Base-by-base conservation (phyloP, 768 basidiomycete genomes). In the Leccinellum luteum region DNA sequence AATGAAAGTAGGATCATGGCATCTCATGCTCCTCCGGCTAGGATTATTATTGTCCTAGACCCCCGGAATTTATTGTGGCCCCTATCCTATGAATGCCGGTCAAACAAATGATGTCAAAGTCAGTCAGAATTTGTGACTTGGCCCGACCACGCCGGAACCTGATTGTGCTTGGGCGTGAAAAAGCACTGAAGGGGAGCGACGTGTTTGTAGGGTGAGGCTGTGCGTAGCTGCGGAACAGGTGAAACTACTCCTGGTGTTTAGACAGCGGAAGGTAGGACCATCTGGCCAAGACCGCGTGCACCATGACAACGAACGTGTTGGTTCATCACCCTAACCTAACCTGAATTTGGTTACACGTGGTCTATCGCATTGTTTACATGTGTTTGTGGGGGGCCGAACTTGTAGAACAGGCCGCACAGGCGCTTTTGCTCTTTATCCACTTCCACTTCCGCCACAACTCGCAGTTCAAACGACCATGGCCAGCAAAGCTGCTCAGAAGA, bases 401-500 rank as follows among this genome's bases (percentile, higher is more conserved):
- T 43, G 58, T 59, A 62, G 60, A 61, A 59, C 60, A 48, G 60
- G 41, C 64, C 60, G 59, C 69, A 56, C 57, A 59, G 41, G 63
- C 68, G 66, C 66, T 59, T 66, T 57, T 41, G 45, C 54, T 17
- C 41, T 62, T 64, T 55, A 17, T 53, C 66, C 69, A 52, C 66
- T 56, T 62, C 67, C 61, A 64, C 68, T 21, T 49, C 55, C 43
- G 32, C 48, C 52, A 30, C 48, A 51, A 3, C 41, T 52, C 52
- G 31, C 47, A 25, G 25, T 49, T 19, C 28, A 28, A n/a, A 55
- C 23, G 48, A 47, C 58, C 48, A 93, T 93, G 90, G 89, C 92
- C 44, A 87, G 83, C 72, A 92, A 92, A 78, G 87, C 90, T 54
- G 90, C 91, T 55, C 84, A 89, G 72, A 93, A 90, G 78, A 87